phyloP scores from a whole-genome alignment of 768 basidiomycete genomes.

The Termitomyces sp. region DNA sequence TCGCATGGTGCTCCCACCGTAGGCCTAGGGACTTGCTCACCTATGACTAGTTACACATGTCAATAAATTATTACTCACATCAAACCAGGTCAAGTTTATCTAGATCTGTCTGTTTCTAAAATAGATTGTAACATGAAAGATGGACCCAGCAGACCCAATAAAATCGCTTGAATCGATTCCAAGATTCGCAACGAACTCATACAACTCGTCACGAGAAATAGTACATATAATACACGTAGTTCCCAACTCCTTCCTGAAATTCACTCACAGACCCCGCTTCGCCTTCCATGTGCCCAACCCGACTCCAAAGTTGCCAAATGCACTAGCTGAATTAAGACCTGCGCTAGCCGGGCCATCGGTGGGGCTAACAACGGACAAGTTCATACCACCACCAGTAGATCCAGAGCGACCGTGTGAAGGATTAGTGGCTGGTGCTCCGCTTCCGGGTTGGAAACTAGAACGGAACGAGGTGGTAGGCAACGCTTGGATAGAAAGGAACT shows the following conservation, averaged over 20 bases:
- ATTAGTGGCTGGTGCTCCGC: slow-evolving; percentile 7
- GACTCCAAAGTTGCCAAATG: slow-evolving; percentile 34
- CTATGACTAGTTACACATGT: background rate
- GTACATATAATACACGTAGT: slow-evolving; percentile 7
- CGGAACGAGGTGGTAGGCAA: slow-evolving; percentile 67
- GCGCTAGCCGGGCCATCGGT: slow-evolving; percentile 14
- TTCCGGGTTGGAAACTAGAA: slow-evolving; percentile 53
- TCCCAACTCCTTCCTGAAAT: background rate
- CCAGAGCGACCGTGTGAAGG: slow-evolving; percentile 18
- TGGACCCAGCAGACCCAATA: background rate
- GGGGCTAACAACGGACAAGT: slow-evolving; percentile 5
- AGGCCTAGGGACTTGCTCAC: background rate
- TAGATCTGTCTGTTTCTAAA: background rate
- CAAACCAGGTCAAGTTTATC: background rate
- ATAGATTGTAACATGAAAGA: background rate
- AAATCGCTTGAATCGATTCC: background rate
- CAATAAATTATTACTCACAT: background rate
- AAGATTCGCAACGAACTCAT: background rate
- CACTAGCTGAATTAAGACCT: slow-evolving; percentile 19
- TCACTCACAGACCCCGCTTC: slow-evolving; percentile 7
- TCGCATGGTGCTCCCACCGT: background rate
- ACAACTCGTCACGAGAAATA: background rate
- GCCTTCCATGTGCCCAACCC: slow-evolving; percentile 29
- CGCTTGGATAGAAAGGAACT: slow-evolving; percentile 78
- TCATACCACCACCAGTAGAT: slow-evolving; percentile 12